These are phyloP conservation scores for Isatis tinctoria DNA, from an alignment of 345 rosid genomes.

Conservation along the genomic window DNA sequence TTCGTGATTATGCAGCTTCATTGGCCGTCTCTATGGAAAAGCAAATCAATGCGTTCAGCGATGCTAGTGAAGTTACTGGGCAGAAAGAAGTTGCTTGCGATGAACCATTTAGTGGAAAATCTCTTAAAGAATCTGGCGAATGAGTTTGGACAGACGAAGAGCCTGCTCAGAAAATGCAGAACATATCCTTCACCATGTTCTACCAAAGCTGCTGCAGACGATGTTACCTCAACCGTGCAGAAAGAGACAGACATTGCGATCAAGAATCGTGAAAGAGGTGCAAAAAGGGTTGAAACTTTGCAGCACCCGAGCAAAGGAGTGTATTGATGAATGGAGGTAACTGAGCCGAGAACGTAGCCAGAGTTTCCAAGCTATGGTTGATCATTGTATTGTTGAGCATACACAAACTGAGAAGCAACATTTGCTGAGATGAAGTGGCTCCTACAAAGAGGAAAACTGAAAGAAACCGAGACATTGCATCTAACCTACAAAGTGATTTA, in stretches of 20 bases:
- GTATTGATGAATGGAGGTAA: neutral
- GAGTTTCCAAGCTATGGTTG: neutral
- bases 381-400: neutral
- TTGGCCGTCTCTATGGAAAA: slow-evolving; percentile 54
- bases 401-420: slow-evolving; percentile 9
- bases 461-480: neutral
- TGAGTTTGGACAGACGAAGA: neutral
- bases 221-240: neutral
- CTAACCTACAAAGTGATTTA: neutral
- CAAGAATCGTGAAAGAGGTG: slow-evolving; percentile 16
- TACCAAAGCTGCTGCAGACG: neutral
- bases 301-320: slow-evolving; percentile 6
- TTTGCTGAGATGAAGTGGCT: neutral
- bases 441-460: neutral
- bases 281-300: slow-evolving; percentile 20
- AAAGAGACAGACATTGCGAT: neutral
- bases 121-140: slow-evolving; percentile 3
- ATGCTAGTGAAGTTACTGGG: slow-evolving; percentile 10
- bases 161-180: neutral
- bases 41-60: slow-evolving; percentile 41
- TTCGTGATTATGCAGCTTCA: slow-evolving; percentile 78
- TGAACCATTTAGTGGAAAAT: slow-evolving; percentile 3
- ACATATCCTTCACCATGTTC: slow-evolving; percentile 7
- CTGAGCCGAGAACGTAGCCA: neutral
- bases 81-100: slow-evolving; percentile 16